A percentile compares a stretch with the other conserved stretches of the same genome.
These are phyloP conservation scores for Aspergillus heteromorphus DNA, from an alignment of 495 filamentous ascomycete species.

Conservation along the genomic window DNA sequence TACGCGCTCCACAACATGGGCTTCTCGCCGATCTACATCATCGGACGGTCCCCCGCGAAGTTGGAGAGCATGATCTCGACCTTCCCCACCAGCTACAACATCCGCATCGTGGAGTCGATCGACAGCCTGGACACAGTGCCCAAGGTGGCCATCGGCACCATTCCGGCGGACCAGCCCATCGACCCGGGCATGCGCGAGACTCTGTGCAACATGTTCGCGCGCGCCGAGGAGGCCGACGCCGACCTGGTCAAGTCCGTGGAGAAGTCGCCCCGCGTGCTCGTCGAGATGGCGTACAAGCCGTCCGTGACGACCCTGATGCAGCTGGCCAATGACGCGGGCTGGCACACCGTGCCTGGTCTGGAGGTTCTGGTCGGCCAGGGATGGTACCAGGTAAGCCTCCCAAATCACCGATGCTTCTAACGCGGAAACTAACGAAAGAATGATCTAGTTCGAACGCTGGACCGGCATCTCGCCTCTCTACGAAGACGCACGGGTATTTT, in stretches of 20 bases:
- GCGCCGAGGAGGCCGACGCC: constrained; percentile 35
- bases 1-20: constrained; percentile 81
- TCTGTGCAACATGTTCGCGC: constrained; percentile 58
- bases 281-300: constrained; percentile 98
- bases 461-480: constrained; percentile 70
- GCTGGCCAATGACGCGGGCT: constrained; percentile 74
- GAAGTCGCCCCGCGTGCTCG: constrained; percentile 52
- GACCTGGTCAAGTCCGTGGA: constrained; percentile 24
- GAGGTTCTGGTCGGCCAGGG: constrained; percentile 91
- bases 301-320: constrained; percentile 77
- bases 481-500: constrained; percentile 52
- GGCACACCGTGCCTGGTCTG: constrained; percentile 78
- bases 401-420: background rate
- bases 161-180: constrained; percentile 84
- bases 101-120: constrained; percentile 55
- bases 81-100: constrained; percentile 72
- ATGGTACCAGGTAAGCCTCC: constrained; percentile 54
- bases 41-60: constrained; percentile 69
- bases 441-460: constrained; percentile 75
- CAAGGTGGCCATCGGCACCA: constrained; percentile 75
- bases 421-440: constrained; percentile 2
- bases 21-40: constrained; percentile 79
- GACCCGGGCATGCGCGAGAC: constrained; percentile 65
- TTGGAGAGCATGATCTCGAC: constrained; percentile 59
- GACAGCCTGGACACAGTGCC: constrained; percentile 51